Percentiles rank a stretch among this genome's conserved stretches.
Evolutionary conservation across 495 filamentous ascomycete species (phyloP).

Genomic region (Podospora bellae-mahoneyi): DNA sequence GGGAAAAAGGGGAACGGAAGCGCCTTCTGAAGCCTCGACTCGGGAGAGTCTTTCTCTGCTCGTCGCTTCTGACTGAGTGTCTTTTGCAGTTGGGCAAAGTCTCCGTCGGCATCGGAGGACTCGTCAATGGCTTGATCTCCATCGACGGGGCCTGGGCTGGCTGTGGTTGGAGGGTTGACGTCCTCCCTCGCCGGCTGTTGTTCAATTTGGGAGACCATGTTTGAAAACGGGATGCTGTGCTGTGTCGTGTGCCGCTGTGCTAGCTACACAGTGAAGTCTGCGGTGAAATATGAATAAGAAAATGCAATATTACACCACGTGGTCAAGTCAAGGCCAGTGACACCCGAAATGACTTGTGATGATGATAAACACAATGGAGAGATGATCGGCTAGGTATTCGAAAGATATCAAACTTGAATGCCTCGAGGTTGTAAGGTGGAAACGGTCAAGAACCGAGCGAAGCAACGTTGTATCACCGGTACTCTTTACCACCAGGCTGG

Average conservation of each 20-base stretch:
- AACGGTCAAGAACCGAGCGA: background rate
- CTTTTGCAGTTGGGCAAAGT: slow-evolving; percentile 33
- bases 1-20: slow-evolving; percentile 44
- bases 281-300: background rate
- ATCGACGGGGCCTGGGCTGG: background rate
- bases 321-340: background rate
- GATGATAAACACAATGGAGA: background rate
- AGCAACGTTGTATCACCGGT: background rate
- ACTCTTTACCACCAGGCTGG: background rate
- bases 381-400: background rate
- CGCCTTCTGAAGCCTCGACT: slow-evolving; percentile 27
- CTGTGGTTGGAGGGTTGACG: background rate
- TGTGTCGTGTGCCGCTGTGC: background rate
- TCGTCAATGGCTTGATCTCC: slow-evolving; percentile 34
- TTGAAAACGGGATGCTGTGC: background rate
- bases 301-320: background rate
- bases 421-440: background rate
- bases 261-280: background rate
- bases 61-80: slow-evolving; percentile 31
- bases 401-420: background rate
- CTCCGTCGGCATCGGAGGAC: slow-evolving; percentile 35
- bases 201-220: background rate
- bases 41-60: slow-evolving; percentile 30
- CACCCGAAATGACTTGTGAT: background rate
- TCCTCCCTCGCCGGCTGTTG: background rate